Evolutionary conservation across 306 rosid genomes (phyloP).

Genomic region (Glycyrrhiza uralensis): DNA sequence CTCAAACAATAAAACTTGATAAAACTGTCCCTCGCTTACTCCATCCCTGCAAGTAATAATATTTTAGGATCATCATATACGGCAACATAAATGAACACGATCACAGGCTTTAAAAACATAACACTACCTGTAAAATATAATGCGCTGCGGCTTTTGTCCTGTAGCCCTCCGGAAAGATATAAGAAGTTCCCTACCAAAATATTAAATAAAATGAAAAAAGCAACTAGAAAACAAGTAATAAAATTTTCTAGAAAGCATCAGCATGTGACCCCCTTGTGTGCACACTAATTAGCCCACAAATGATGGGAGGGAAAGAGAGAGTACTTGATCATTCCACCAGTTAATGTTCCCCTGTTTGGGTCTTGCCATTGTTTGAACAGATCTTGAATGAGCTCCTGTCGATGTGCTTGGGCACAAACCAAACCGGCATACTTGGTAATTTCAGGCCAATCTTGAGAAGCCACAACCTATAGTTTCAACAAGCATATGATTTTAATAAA

Average conservation of each 20-base stretch:
- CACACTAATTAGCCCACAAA: background rate
- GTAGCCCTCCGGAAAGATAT: slow-evolving; percentile 95
- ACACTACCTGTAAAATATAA: slow-evolving; percentile 79
- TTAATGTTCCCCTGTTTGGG: slow-evolving; percentile 71
- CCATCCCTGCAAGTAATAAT: slow-evolving; percentile 70
- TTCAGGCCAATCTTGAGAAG: slow-evolving; percentile 99
- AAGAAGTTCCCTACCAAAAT: slow-evolving; percentile 70
- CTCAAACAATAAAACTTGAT: slow-evolving; percentile 87
- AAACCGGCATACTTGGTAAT: slow-evolving; percentile 92
- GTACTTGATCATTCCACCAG: slow-evolving; percentile 98
- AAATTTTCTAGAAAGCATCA: background rate
- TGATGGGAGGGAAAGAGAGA: slow-evolving; percentile 4
- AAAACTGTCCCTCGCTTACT: slow-evolving; percentile 94
- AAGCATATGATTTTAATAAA: background rate
- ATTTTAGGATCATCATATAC: background rate
- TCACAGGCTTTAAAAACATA: background rate
- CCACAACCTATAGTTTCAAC: slow-evolving; percentile 68
- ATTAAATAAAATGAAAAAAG: background rate
- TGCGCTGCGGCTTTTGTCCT: slow-evolving; percentile 93
- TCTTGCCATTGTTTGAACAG: slow-evolving; percentile 92
- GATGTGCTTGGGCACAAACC: slow-evolving; percentile 96
- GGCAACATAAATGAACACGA: background rate
- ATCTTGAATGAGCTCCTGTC: slow-evolving; percentile 95
- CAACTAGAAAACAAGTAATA: background rate
- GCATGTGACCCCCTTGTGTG: background rate